Base-by-base conservation (phyloP, 2,329 filamentous ascomycete genomes). In the Fusarium sp. region DNA sequence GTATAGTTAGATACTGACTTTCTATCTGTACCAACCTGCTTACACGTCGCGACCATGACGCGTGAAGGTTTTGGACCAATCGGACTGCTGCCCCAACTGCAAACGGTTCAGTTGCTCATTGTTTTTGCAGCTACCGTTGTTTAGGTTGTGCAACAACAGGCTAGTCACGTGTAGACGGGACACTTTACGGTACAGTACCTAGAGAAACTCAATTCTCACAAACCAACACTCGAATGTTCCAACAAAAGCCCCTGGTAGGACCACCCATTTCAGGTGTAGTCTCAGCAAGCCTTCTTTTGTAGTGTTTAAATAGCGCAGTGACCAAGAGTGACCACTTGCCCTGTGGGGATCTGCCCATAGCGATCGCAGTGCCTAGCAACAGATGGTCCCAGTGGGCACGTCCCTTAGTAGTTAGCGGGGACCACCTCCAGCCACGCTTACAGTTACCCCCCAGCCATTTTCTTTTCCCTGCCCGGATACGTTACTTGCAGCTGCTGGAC, bases 401-500 rank as follows among this genome's bases (percentile, higher is more conserved):
- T 69, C 69, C 72, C 66, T 71, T 71, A 71, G 50, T 56, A 74
- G 68, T 65, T 74, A 75, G 73, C 58, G 63, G 72, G 69, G 65
- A 67, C 66, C 63, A 61, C 71, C 65, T 70, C 73, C 75, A 77
- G 75, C 75, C 75, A 76, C 75, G 69, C 71, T 68, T 48, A 71
- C 65, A 72, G 55, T 66, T 55, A 66, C 53, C 59, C 68, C 75
- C 75, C 75, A 77, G 75, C 75, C 75, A 53, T 53, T 77, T 77
- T 61, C 43, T 63, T 57, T 63, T 63, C 51, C 75, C 63, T 37
- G 21, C 21, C 21, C 21, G 34, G 34, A 37, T 37, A 37, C 34
- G 18, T 37, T 69, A 60, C 72, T 72, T 76, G 59, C 66, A 43
- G 41, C 18, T 60, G 41, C 45, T 42, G n/a, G 47, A 20, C 40